A percentile compares a stretch with the other conserved stretches of the same genome.
Evolutionary conservation across 257 asterid species (phyloP).

Genomic region (Nicotiana tabacum): DNA sequence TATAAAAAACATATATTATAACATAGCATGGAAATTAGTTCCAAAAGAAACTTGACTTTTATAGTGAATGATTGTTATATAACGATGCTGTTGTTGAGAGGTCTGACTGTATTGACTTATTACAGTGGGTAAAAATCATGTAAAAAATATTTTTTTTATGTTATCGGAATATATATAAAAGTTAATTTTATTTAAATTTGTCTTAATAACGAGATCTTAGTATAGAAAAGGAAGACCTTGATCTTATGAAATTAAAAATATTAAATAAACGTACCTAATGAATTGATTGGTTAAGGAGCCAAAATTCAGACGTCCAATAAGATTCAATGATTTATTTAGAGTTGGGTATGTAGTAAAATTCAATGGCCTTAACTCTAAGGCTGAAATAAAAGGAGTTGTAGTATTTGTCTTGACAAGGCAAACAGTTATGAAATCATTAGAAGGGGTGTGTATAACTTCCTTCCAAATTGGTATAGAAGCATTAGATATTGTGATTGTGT

Average conservation of each 20-base stretch:
- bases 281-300: background rate
- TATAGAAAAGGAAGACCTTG: background rate
- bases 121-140: too few species aligned
- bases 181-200: too few species aligned
- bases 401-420: background rate
- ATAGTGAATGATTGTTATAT: too few species aligned
- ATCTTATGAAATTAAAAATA: background rate
- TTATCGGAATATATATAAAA: too few species aligned
- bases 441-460: too few species aligned
- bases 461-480: background rate
- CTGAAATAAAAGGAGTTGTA: slow-evolving; percentile 18
- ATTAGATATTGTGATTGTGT: background rate
- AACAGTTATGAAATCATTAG: too few species aligned
- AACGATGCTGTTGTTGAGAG: too few species aligned
- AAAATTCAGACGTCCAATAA: background rate
- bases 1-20: too few species aligned
- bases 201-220: background rate
- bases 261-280: background rate
- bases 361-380: slow-evolving; percentile 16
- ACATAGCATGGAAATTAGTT: too few species aligned
- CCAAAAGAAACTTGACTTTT: too few species aligned
- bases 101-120: too few species aligned
- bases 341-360: background rate
- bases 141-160: background rate
- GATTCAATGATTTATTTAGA: background rate